Percentiles rank a stretch among this genome's conserved stretches.
These are phyloP conservation scores for Elongisporangium senticosum DNA, from an alignment of 352 stramenopile genomes.

Conservation along the genomic window DNA sequence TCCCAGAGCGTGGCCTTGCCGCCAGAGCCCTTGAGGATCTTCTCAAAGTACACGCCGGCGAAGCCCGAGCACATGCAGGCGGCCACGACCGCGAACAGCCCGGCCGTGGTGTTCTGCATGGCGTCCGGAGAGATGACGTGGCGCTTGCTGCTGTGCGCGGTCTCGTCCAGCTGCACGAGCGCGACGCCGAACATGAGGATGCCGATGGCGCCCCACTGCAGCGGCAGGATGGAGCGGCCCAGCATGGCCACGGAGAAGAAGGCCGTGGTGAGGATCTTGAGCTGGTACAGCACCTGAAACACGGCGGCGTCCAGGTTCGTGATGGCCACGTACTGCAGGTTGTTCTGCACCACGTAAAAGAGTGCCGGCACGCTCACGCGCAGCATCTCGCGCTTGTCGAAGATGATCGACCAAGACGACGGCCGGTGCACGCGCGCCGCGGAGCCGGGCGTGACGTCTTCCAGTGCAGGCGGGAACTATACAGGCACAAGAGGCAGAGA, in stretches of 20 bases:
- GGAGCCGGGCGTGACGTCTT: constrained; percentile 3
- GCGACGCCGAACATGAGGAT: constrained; percentile 79
- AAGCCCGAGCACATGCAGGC: constrained; percentile 81
- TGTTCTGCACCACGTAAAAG: constrained; percentile 85
- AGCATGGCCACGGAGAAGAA: constrained; percentile 83
- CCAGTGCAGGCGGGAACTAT: not conserved
- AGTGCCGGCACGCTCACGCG: constrained; percentile 70
- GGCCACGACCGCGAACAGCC: constrained; percentile 58
- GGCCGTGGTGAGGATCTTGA: constrained; percentile 86
- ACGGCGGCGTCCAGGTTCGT: constrained; percentile 76
- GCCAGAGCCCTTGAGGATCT: constrained; percentile 70
- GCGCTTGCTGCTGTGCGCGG: constrained; percentile 2
- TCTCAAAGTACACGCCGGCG: constrained; percentile 83
- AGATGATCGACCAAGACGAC: constrained; percentile 24
- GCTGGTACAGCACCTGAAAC: constrained; percentile 83
- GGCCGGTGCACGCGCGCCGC: not conserved
- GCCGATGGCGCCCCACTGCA: constrained; percentile 76
- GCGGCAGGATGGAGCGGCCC: constrained; percentile 54
- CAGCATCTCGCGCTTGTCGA: constrained; percentile 57
- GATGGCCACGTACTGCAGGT: constrained; percentile 74
- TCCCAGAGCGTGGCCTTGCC: constrained; percentile 71
- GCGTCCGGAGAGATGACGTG: constrained; percentile 9
- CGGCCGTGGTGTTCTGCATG: constrained; percentile 60
- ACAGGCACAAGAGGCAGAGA: not conserved
- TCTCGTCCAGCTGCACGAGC: constrained; percentile 69